phyloP scores from a whole-genome alignment of 306 rosid species.

The Medicago arabica region DNA sequence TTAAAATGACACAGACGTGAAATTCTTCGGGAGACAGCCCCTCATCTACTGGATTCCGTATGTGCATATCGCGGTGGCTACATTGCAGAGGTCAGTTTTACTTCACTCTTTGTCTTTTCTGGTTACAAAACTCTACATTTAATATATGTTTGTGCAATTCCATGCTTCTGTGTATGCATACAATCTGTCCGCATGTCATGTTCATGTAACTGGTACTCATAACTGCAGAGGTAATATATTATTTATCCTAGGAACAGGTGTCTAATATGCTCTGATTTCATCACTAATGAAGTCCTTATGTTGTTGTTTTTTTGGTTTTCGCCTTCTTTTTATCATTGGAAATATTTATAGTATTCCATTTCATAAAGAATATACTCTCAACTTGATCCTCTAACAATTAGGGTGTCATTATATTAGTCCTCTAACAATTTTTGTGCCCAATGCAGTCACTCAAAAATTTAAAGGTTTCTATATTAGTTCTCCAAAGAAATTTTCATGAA shows the following conservation, averaged over 20 bases:
- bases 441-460: too few species aligned
- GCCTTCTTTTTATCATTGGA: constrained; percentile 7
- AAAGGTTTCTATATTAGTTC: too few species aligned
- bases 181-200: constrained; percentile 11
- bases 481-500: too few species aligned
- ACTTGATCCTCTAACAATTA: not conserved
- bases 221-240: constrained; percentile 12
- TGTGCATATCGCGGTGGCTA: constrained; percentile 94
- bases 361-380: not conserved
- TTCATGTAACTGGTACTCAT: constrained; percentile 2
- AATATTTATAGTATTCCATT: not conserved
- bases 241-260: constrained; percentile 5
- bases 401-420: not conserved
- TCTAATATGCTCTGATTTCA: not conserved
- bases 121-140: not conserved
- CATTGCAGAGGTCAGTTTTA: constrained; percentile 68
- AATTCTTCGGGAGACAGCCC: constrained; percentile 81
- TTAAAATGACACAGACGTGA: constrained; percentile 67
- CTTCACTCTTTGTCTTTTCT: not conserved
- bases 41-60: constrained; percentile 69
- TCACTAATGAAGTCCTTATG: constrained; percentile 9
- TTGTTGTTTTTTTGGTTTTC: constrained; percentile 3
- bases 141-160: not conserved
- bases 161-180: not conserved
- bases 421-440: too few species aligned